Base-by-base conservation (phyloP, 2,329 filamentous ascomycete species). In the Rhinocladiella mackenziei region DNA sequence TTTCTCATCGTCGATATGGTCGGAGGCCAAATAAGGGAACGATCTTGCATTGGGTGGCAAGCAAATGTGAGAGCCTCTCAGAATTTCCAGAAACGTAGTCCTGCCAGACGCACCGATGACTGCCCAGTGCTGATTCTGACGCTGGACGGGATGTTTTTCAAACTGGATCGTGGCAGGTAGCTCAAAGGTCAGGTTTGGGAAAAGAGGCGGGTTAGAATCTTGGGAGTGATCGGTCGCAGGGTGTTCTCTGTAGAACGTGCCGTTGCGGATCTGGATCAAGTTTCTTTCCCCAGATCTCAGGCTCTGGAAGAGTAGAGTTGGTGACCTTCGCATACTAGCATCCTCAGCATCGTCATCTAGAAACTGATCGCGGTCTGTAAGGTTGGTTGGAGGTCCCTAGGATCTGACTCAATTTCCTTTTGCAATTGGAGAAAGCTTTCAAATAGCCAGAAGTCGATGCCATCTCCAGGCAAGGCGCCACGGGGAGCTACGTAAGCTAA, bases 231-330 rank as follows among this genome's bases (percentile, higher is more conserved):
- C 58, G 33, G 63, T 51, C 2, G 75, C 65, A 9, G 86, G 86
- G 62, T 89, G 83, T 37, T 81, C 76, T 29, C 81, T 79, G 68
- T 91, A 94, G 65, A 95, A 94, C 1, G 86, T 91, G 64, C 78
- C 89, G 68, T 89, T 81, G 58, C 75, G 62, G 60, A 94, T 89
- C 57, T 73, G 73, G 52, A 94, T 77, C 47, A 89, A 73, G 29
- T 84, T 50, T 17, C 31, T 32, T 4, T 29, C 30, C 15, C 23
- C 30, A 23, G 32, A 17, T 30, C 33, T 38, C 23, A 43, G 29
- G 25, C 36, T 22, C 25, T 41, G 39, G 37, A 43, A 41, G 34
- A 54, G 34, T 20, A 42, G 43, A 26, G 38, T 28, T 11, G 38
- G n/a, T 35, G 51, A 38, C 39, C 35, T 51, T 43, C 48, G 38